Evolutionary conservation across 2,329 filamentous ascomycete species (phyloP).

Genomic region (Chaetothyriales sp.): DNA sequence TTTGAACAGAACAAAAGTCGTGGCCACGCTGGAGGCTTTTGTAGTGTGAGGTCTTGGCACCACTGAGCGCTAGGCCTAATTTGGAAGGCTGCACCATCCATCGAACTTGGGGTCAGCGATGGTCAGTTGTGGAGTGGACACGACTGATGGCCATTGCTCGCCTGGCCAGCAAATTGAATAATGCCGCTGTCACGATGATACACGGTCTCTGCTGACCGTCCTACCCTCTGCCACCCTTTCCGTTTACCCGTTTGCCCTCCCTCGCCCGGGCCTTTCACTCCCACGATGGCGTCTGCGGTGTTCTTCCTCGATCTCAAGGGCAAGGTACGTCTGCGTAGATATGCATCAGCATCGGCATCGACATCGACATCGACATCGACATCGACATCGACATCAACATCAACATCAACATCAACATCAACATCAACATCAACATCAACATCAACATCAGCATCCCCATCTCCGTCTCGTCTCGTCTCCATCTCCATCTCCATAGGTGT

Average conservation of each 20-base stretch:
- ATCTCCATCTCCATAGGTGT: no score
- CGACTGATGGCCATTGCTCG: no score
- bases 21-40: conserved; percentile 16
- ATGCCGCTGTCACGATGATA: no score
- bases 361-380: neutral
- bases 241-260: neutral
- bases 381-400: neutral
- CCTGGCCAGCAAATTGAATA: no score
- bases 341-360: neutral
- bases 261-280: neutral
- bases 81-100: neutral
- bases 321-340: conserved; percentile 51
- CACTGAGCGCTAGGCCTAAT: neutral
- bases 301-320: conserved; percentile 99
- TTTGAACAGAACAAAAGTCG: conserved; percentile 29
- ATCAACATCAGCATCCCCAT: no score
- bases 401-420: no score
- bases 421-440: no score
- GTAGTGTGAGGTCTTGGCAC: conserved; percentile 4
- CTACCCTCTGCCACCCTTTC: neutral
- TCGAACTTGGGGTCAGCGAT: neutral
- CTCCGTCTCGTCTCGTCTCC: no score
- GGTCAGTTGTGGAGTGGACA: neutral
- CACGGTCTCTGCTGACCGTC: neutral
- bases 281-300: conserved; percentile 81